Evolutionary conservation across 306 rosid species (phyloP).

Genomic region (Gynostemma pentaphyllum): DNA sequence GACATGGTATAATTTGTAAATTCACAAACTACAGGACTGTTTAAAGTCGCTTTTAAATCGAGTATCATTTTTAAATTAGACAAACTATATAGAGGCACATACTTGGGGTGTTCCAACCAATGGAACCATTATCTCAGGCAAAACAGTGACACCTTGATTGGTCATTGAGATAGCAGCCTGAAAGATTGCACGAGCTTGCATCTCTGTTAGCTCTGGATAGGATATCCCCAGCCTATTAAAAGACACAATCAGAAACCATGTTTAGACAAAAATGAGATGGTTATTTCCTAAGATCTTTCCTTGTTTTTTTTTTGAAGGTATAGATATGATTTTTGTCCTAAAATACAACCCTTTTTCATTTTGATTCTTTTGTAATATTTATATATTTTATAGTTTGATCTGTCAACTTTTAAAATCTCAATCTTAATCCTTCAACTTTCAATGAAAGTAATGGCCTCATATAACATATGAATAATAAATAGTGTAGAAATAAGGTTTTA

Average conservation of each 20-base stretch:
- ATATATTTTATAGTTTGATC: too few relatives aligned
- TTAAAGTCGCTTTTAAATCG: too few relatives aligned
- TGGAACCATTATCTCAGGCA: conserved; percentile 99
- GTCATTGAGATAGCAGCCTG: conserved; percentile 74
- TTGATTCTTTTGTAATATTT: neutral
- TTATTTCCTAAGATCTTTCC: neutral
- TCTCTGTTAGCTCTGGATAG: conserved; percentile 84
- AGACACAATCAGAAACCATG: conserved; percentile 10
- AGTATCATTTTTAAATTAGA: too few relatives aligned
- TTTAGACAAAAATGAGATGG: conserved; percentile 6
- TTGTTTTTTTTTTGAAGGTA: too few relatives aligned
- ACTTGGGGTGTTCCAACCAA: conserved; percentile 92
- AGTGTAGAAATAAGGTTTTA: too few relatives aligned
- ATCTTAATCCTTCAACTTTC: too few relatives aligned
- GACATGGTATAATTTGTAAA: too few relatives aligned
- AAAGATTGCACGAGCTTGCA: conserved; percentile 88
- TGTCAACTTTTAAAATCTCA: too few relatives aligned
- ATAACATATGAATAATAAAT: too few relatives aligned
- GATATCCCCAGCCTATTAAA: conserved; percentile 79
- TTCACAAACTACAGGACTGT: too few relatives aligned
- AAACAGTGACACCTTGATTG: conserved; percentile 54
- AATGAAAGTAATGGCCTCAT: too few relatives aligned
- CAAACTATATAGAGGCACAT: conserved; percentile 25
- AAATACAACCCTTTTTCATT: conserved; percentile 1
- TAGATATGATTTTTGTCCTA: too few relatives aligned